These are phyloP conservation scores for Blastobotrys illinoisensis DNA, from an alignment of 1,139 yeast species.

Conservation along the genomic window DNA sequence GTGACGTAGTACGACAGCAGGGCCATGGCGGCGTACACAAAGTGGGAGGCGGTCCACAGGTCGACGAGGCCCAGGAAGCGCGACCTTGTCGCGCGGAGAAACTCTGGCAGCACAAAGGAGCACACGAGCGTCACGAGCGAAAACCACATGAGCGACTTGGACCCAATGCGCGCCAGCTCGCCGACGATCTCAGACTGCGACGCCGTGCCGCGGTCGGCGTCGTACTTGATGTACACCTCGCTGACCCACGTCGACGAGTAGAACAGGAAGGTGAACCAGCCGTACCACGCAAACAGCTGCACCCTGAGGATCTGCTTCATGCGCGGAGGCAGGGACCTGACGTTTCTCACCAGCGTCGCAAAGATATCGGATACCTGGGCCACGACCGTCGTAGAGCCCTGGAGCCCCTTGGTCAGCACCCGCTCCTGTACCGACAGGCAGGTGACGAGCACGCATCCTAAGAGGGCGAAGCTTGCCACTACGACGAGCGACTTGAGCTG, in stretches of 20 bases:
- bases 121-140: conserved; percentile 33
- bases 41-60: conserved; percentile 33
- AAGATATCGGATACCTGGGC: conserved; percentile 17
- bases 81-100: conserved; percentile 10
- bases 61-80: conserved; percentile 18
- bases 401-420: conserved; percentile 12
- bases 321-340: conserved; percentile 22
- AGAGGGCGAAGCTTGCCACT: conserved; percentile 40
- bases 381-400: background rate
- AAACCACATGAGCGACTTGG: conserved; percentile 34
- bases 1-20: conserved; percentile 28
- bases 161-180: conserved; percentile 37
- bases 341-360: conserved; percentile 18
- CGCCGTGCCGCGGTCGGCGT: conserved; percentile 5
- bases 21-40: conserved; percentile 34
- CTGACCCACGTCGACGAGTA: conserved; percentile 40
- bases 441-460: conserved; percentile 38
- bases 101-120: conserved; percentile 31
- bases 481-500: conserved; percentile 48
- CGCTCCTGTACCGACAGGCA: conserved; percentile 33
- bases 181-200: conserved; percentile 25
- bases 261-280: conserved; percentile 36
- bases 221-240: conserved; percentile 33
- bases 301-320: conserved; percentile 29
- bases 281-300: conserved; percentile 36